Conservation (phyloP, 306 rosid genomes). For the Sophora flavescens region DNA sequence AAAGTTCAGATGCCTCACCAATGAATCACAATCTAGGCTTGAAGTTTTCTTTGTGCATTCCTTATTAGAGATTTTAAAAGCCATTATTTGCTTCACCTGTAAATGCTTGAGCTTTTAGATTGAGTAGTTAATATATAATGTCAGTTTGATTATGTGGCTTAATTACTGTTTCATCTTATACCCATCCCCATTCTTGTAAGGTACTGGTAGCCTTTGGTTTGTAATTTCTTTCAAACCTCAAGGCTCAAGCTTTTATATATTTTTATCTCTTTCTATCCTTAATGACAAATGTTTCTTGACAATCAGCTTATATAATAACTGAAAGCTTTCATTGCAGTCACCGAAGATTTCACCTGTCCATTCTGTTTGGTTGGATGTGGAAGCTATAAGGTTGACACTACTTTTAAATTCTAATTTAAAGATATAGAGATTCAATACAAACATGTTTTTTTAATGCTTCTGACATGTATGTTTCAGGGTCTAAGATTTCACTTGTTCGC, state of each 20-base stretch:
- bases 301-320: slow-evolving; percentile 30
- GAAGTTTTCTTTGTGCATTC: too few relatives aligned
- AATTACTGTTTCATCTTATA: too few relatives aligned
- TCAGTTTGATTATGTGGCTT: too few relatives aligned
- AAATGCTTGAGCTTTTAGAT: too few relatives aligned
- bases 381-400: slow-evolving; percentile 74
- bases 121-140: too few relatives aligned
- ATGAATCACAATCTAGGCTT: too few relatives aligned
- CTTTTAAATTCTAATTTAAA: slow-evolving; percentile 18
- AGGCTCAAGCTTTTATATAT: neutral
- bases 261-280: neutral
- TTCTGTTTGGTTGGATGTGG: slow-evolving; percentile 73
- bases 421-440: slow-evolving; percentile 5
- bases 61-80: too few relatives aligned
- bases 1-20: too few relatives aligned
- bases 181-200: neutral
- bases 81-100: too few relatives aligned
- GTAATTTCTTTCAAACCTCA: neutral
- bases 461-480: slow-evolving; percentile 62
- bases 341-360: slow-evolving; percentile 84
- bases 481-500: slow-evolving; percentile 70
- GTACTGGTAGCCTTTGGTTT: neutral
- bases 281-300: slow-evolving; percentile 8
- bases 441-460: slow-evolving; percentile 43
- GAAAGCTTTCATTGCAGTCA: slow-evolving; percentile 66